Evolutionary conservation across 2,329 filamentous ascomycete species (phyloP), one percentile per base, ranked within the genome.

Genomic region (Fusarium keratoplasticum): DNA sequence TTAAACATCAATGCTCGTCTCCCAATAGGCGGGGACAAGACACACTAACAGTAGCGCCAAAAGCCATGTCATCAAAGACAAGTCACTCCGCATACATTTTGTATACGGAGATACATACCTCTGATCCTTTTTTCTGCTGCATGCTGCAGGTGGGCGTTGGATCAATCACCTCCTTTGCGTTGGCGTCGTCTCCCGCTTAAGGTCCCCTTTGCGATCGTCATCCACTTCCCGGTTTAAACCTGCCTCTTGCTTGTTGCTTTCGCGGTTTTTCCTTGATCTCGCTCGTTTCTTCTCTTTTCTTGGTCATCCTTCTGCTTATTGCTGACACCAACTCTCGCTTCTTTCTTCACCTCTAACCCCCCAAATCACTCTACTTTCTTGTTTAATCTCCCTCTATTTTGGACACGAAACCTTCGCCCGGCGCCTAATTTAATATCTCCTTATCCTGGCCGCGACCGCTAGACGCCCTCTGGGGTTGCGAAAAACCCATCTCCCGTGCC

Each of bases 121-220:
- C 16, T 29, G 36, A 62, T 68, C 63, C 47, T 60, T 64, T 38
- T 36, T 27, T 57, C 16, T 59, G 3, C 47, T 16, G 50, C 27
- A 66, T 52, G 60, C 33, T 67, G 62, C 74, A 69, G 69, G 70
- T 66, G 64, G 71, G 59, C 61, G 35, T 40, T 63, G 47, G 71
- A 74, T 71, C 70, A 66, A 71, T 65, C 61, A 59, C 50, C 55
- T 58, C 55, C 55, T 58, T 58, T 36, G 55, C 35, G 33, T n/a
- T 29, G 55, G 18, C 52, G 29, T 55, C 20, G 31, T 50, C 36
- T n/a, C 66, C 58, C 47, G 66, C n/a, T 73, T 52, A 44, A 64
- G 58, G 33, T 40, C 76, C 69, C 69, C 75, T 74, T 73, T 70
- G 70, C 63, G 72, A 79, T 78, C 75, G 76, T 78, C 77, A 72